Percentiles rank a stretch among this genome's conserved stretches.
These are phyloP conservation scores for Trichosporon inkin DNA, from an alignment of 1,284 basidiomycete species.

Conservation along the genomic window DNA sequence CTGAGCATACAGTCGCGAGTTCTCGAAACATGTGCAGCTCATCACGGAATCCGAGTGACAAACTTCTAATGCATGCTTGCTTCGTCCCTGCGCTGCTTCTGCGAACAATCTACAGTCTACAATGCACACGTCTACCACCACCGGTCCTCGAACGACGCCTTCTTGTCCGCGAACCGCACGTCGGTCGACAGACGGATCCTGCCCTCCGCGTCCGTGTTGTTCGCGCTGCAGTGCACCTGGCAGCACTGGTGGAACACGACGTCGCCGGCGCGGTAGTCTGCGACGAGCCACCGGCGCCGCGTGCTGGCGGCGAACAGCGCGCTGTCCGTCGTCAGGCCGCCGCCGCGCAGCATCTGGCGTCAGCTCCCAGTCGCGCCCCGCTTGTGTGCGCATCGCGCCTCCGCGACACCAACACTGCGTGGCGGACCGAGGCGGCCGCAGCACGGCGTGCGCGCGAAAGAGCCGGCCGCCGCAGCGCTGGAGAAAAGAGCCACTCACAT, in stretches of 20 bases:
- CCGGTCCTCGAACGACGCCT: conserved; percentile 14
- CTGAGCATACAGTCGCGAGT: too few relatives aligned
- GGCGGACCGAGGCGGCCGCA: too few relatives aligned
- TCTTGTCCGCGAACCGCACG: conserved; percentile 18
- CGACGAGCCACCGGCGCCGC: conserved; percentile 21
- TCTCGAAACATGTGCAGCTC: too few relatives aligned
- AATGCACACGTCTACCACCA: conserved; percentile 10
- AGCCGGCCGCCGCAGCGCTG: background rate
- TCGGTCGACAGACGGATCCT: conserved; percentile 20
- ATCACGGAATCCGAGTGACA: too few relatives aligned
- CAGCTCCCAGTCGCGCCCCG: too few relatives aligned
- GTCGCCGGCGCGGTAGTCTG: conserved; percentile 23
- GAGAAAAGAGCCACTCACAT: conserved; percentile 18
- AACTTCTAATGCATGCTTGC: too few relatives aligned
- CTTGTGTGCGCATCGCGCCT: too few relatives aligned
- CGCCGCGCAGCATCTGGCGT: conserved; percentile 20
- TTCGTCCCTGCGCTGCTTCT: too few relatives aligned
- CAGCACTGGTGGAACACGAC: conserved; percentile 25
- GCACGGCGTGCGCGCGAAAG: too few relatives aligned
- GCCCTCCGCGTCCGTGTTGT: conserved; percentile 17
- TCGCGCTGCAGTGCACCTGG: conserved; percentile 21
- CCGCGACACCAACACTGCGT: too few relatives aligned
- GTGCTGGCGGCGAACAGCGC: conserved; percentile 9
- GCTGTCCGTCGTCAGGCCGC: conserved; percentile 17
- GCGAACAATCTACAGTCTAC: too few relatives aligned